Conservation (phyloP, 441 rosid genomes). For the Geranium incanum region DNA sequence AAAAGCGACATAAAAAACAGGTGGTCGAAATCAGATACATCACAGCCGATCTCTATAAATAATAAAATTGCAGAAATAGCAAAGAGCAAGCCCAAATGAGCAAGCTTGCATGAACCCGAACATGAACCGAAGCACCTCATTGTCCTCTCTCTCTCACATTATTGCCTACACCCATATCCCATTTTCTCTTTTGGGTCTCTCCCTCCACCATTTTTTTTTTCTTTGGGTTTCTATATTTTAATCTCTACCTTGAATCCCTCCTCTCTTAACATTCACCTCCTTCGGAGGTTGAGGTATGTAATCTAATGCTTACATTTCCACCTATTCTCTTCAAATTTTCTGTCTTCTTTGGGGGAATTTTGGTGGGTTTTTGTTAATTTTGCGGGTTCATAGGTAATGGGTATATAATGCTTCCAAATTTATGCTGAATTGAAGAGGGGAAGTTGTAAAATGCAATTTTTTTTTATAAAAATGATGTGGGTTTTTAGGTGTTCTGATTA, state of each 20-base stretch:
- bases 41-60: not conserved
- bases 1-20: not conserved
- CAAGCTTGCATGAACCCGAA: not conserved
- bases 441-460: not conserved
- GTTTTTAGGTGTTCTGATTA: not conserved
- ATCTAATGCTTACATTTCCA: not conserved
- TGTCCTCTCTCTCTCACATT: conserved; percentile 41
- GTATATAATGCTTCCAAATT: not conserved
- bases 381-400: not conserved
- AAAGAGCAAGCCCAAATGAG: not conserved
- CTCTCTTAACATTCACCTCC: not conserved
- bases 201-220: conserved; percentile 14
- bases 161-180: conserved; percentile 24
- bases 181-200: conserved; percentile 1
- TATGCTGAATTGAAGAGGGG: not conserved
- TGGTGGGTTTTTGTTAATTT: not conserved
- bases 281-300: conserved; percentile 12
- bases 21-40: not conserved
- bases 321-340: not conserved
- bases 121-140: conserved; percentile 24
- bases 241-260: conserved; percentile 8
- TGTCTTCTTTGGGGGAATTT: not conserved
- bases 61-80: not conserved
- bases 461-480: not conserved
- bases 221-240: conserved; percentile 5